Evolutionary conservation across 2,329 filamentous ascomycete species (phyloP).

Genomic region (Domatiomyces globalis): DNA sequence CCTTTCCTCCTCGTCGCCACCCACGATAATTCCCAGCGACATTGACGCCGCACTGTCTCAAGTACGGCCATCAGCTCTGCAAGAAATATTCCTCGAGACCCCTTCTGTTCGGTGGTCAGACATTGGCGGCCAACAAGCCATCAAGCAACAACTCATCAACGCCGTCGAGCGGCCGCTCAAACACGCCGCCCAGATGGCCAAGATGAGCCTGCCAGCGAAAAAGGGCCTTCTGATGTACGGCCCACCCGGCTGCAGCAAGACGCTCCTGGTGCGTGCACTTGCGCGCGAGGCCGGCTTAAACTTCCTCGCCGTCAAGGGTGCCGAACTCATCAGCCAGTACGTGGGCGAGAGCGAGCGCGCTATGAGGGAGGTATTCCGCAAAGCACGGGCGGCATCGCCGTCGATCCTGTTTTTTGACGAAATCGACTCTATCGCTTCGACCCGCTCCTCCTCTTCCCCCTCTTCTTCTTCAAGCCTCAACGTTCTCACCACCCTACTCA

Average conservation of each 20-base stretch:
- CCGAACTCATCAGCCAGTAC: slow-evolving; percentile 91
- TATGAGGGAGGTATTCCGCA: slow-evolving; percentile 70
- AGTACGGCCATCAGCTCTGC: slow-evolving; percentile 72
- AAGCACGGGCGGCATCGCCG: slow-evolving; percentile 70
- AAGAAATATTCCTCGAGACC: slow-evolving; percentile 76
- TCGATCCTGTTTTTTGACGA: slow-evolving; percentile 97
- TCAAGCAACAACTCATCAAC: slow-evolving; percentile 50
- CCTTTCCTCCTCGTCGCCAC: background rate
- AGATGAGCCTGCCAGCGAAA: slow-evolving; percentile 44
- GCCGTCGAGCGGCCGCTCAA: slow-evolving; percentile 46
- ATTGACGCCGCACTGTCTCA: slow-evolving; percentile 51
- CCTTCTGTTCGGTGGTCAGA: slow-evolving; percentile 76
- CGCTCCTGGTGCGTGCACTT: slow-evolving; percentile 76
- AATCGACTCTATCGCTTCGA: slow-evolving; percentile 68
- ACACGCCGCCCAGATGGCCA: slow-evolving; percentile 37
- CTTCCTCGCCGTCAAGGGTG: slow-evolving; percentile 87
- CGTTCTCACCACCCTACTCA: slow-evolving; percentile 75
- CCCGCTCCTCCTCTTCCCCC: slow-evolving; percentile 26
- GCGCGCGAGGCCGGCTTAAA: slow-evolving; percentile 85
- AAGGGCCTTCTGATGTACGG: slow-evolving; percentile 84
- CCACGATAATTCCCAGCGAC: slow-evolving; percentile 32
- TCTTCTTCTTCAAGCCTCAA: slow-evolving; percentile 47
- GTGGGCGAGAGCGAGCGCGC: slow-evolving; percentile 86
- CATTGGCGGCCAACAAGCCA: slow-evolving; percentile 67
- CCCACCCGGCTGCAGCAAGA: slow-evolving; percentile 89